Conservation (phyloP, 768 basidiomycete species). For the Pleurotus citrinopileatus region DNA sequence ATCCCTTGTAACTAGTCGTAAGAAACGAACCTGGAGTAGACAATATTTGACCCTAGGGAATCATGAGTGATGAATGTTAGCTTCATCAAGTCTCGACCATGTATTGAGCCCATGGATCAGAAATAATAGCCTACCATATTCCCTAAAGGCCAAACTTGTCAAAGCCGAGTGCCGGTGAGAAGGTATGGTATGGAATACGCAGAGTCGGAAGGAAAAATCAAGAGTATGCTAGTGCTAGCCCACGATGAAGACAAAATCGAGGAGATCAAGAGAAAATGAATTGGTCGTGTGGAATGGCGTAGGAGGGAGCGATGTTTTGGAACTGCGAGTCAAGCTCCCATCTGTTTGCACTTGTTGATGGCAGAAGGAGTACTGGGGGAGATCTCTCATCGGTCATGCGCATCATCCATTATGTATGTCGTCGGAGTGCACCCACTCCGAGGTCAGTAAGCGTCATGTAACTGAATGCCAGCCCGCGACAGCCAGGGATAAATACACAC, state of each 20-base stretch:
- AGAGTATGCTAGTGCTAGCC: constrained; percentile 16
- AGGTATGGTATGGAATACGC: not conserved
- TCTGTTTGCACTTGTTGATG: constrained; percentile 8
- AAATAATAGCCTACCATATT: constrained; percentile 31
- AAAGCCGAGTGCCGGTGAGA: constrained; percentile 1
- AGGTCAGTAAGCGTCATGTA: no score
- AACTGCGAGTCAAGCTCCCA: constrained; percentile 1
- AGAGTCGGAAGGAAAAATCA: constrained; percentile 9
- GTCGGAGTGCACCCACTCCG: no score
- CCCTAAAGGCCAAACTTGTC: not conserved
- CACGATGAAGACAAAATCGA: constrained; percentile 9
- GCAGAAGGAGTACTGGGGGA: no score
- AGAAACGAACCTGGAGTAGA: constrained; percentile 70
- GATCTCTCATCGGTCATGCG: no score
- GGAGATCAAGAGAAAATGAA: constrained; percentile 12
- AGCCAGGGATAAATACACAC: no score
- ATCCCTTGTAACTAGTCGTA: constrained; percentile 5
- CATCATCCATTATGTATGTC: no score
- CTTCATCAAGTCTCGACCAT: not conserved
- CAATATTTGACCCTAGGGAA: constrained; percentile 78
- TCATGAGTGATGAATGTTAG: not conserved
- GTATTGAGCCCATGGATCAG: not conserved
- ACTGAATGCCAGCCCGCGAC: no score
- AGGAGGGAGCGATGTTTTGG: not conserved
- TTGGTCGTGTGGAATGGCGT: constrained; percentile 35